Evolutionary conservation across 805 yeast species (phyloP), one percentile per base, ranked within the genome.

Genomic region (Priceomyces melissophilus): DNA sequence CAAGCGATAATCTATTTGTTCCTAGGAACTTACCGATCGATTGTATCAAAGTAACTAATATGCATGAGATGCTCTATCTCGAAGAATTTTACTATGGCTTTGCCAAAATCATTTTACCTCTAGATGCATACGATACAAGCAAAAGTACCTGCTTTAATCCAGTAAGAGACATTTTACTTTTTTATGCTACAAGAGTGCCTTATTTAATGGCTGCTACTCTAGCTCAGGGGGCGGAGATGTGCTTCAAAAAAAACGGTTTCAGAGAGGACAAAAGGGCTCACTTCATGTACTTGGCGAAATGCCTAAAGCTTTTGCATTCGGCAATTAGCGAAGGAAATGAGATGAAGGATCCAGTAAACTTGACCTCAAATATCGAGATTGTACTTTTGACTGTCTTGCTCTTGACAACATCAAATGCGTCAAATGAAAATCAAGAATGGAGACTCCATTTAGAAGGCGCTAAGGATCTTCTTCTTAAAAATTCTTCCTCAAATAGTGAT

Each of bases 181-280:
- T 73, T 16, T 76, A 78, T 55, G 85, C 87, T 0, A 65, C 73
- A 17, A 69, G 71, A 13, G 84, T 79, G 49, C 67, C 81, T 1
- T 82, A 78, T 51, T 55, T 84, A 10, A 61, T 84, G 38, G 82
- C 85, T 11, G 86, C 87, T 0, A 72, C 82, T 3, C 56, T 84
- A 34, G 85, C 90, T 0, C 82, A 81, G 43, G 90, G 90, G 10
- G 89, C 90, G 0, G 65, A 79, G 33, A 67, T 75, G 3, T 61
- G 75, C 1, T 74, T 70, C 42, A 63, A 75, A 40, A 65, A 66
- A 30, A 63, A 71, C 2, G 50, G 58, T n/a, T 53, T 62, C 9
- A 62, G 70, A 0, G 75, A 75, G 33, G 87, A 83, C 54, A 87
- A 83, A 53, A 75, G 71, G 40, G 80, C 79, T 4, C 81, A 81